Evolutionary conservation across 495 filamentous ascomycete species (phyloP), one percentile per base, ranked within the genome.

Genomic region (Aspergillus taichungensis): DNA sequence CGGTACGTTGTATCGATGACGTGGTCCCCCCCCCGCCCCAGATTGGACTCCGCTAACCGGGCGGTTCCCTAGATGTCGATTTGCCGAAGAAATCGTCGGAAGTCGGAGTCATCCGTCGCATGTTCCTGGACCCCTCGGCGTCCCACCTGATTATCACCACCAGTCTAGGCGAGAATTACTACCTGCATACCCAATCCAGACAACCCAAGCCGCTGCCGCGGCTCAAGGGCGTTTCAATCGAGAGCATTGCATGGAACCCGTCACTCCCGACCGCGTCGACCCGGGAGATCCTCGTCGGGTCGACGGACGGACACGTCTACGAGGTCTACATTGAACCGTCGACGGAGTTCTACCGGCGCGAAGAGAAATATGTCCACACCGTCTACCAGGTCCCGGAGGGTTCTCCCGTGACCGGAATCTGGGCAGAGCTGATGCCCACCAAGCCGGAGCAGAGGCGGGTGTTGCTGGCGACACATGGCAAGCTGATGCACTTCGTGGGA

Each of bases 81-180:
- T 83, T 98, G 28, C 94, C 94, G 27, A 94, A 92, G 68, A 94
- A 91, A 56, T 77, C 85, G 27, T 81, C 88, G 18, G 92, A 97
- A 60, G 76, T 87, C 37, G 92, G 92, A 48, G 72, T 94, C 18
- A 97, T 98, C 55, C 84, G 86, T 40, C 84, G 84, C 63, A 85
- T 97, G 79, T 98, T 98, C 66, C 82, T 98, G 45, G 92, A 98
- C 57, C 94, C 92, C 5, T 92, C 89, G 7, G 91, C 94, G 24
- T 95, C 88, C 3, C 92, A 98, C 67, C 67, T 98, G 12, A 79
- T 98, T 46, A 85, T 98, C 51, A 86, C 83, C 55, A 97, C 92
- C 2, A 84, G 88, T 8, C 77, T 88, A 18, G 88, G 87, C 60
- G 92, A 97, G 64, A 97, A 95, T 64, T 97, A 88, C 71, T 98